A percentile compares a stretch with the other conserved stretches of the same genome.
These are phyloP conservation scores for Mortierella sp. DNA, from an alignment of 371 early-diverging fungal genomes.

Conservation along the genomic window DNA sequence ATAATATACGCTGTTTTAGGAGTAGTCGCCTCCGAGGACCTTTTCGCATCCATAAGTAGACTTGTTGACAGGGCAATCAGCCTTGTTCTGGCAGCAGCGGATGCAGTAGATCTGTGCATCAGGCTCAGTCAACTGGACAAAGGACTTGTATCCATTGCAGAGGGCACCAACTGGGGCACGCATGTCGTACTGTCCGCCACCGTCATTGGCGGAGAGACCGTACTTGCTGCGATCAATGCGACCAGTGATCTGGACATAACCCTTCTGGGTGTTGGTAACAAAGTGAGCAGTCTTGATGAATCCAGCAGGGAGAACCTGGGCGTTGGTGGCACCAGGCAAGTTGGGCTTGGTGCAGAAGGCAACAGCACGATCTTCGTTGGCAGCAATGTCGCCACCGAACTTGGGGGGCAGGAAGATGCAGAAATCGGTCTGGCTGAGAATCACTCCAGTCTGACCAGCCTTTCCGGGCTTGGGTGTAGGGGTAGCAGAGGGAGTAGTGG, in stretches of 20 bases:
- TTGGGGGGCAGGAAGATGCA: conserved; percentile 23
- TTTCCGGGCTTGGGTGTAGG: background rate
- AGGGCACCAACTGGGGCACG: conserved; percentile 54
- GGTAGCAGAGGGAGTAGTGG: background rate
- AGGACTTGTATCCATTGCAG: conserved; percentile 55
- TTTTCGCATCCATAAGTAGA: conserved; percentile 66
- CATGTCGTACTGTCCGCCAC: conserved; percentile 56
- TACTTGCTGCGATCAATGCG: conserved; percentile 62
- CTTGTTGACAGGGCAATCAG: conserved; percentile 63
- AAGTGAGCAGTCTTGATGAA: conserved; percentile 66
- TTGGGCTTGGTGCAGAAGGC: conserved; percentile 62
- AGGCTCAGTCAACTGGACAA: conserved; percentile 62
- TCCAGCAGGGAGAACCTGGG: conserved; percentile 56
- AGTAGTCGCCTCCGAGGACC: conserved; percentile 68
- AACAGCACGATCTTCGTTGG: conserved; percentile 52
- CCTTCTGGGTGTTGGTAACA: conserved; percentile 54
- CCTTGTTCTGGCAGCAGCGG: conserved; percentile 64
- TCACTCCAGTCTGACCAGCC: conserved; percentile 13
- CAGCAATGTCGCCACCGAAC: conserved; percentile 20
- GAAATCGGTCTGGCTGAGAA: conserved; percentile 15
- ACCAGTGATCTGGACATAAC: conserved; percentile 68
- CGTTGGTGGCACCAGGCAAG: conserved; percentile 26
- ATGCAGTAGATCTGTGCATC: conserved; percentile 56
- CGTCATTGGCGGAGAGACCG: conserved; percentile 58
- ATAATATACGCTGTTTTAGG: conserved; percentile 10